Conservation (phyloP, 75 land plant genomes). For the Gnetum montanum region DNA sequence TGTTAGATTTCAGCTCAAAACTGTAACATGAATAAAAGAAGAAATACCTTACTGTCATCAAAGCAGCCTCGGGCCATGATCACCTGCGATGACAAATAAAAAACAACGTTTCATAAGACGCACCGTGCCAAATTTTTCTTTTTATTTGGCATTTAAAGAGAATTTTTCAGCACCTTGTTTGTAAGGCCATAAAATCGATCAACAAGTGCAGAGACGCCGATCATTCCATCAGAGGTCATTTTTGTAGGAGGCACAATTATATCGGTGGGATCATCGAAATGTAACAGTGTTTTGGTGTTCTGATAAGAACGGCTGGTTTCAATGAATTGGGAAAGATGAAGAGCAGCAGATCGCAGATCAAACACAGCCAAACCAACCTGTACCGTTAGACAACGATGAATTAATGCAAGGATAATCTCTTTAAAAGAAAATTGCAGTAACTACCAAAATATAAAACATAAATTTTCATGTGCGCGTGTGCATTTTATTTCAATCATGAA, state of each 20-base stretch:
- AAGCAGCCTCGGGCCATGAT: slow-evolving; percentile 72
- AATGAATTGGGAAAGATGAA: slow-evolving; percentile 96
- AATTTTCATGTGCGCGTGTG: too few relatives aligned
- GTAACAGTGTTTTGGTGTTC: slow-evolving; percentile 81
- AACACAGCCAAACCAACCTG: slow-evolving; percentile 99
- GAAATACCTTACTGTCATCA: slow-evolving; percentile 96
- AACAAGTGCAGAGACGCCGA: slow-evolving; percentile 62
- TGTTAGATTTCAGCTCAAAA: too few relatives aligned
- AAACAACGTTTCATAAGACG: neutral
- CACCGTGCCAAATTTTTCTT: neutral
- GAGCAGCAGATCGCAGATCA: slow-evolving; percentile 82
- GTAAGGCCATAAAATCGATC: slow-evolving; percentile 34
- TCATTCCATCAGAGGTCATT: slow-evolving; percentile 66
- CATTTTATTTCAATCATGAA: too few relatives aligned
- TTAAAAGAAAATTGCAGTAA: too few relatives aligned
- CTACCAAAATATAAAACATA: too few relatives aligned
- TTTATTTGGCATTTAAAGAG: neutral
- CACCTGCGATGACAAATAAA: slow-evolving; percentile 29
- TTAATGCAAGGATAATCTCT: too few relatives aligned
- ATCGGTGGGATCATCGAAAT: slow-evolving; percentile 80
- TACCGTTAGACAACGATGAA: too few relatives aligned
- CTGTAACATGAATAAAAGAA: too few relatives aligned
- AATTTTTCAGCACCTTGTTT: slow-evolving; percentile 40
- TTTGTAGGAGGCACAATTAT: slow-evolving; percentile 71
- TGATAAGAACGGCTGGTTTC: slow-evolving; percentile 96